phyloP scores from a whole-genome alignment of 164 flowering plant genomes.

The Magnolia officinalis region DNA sequence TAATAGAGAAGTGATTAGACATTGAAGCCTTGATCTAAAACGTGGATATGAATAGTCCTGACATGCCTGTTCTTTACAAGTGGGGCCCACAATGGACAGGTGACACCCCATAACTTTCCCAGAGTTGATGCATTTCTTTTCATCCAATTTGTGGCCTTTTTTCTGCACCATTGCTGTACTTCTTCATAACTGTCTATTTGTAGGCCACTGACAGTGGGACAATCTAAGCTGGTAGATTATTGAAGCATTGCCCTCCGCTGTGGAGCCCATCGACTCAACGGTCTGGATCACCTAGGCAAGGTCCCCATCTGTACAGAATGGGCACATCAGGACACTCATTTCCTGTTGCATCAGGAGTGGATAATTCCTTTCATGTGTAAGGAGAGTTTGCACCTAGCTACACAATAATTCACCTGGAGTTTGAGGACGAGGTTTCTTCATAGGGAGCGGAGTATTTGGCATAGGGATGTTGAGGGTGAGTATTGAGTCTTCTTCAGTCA shows the following conservation, averaged over 20 bases:
- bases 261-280: too few species aligned
- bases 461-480: slow-evolving; percentile 49
- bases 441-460: slow-evolving; percentile 32
- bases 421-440: slow-evolving; percentile 35
- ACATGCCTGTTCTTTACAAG: background rate
- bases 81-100: background rate
- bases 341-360: background rate
- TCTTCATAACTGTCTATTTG: too few species aligned
- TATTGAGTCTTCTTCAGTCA: slow-evolving; percentile 46
- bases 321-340: background rate
- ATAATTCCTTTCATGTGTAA: background rate
- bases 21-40: background rate
- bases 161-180: background rate
- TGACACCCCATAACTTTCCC: background rate
- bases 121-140: background rate
- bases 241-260: too few species aligned
- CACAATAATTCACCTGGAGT: slow-evolving; percentile 11
- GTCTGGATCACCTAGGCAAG: background rate
- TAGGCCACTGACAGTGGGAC: too few species aligned
- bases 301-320: background rate
- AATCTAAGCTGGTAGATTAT: too few species aligned
- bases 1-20: background rate
- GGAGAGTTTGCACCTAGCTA: background rate
- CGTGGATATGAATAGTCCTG: background rate
- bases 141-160: background rate